Percentiles rank a stretch among this genome's conserved stretches.
phyloP scores from a whole-genome alignment of 805 yeast genomes.

The Cyberlindnera suaveolens region DNA sequence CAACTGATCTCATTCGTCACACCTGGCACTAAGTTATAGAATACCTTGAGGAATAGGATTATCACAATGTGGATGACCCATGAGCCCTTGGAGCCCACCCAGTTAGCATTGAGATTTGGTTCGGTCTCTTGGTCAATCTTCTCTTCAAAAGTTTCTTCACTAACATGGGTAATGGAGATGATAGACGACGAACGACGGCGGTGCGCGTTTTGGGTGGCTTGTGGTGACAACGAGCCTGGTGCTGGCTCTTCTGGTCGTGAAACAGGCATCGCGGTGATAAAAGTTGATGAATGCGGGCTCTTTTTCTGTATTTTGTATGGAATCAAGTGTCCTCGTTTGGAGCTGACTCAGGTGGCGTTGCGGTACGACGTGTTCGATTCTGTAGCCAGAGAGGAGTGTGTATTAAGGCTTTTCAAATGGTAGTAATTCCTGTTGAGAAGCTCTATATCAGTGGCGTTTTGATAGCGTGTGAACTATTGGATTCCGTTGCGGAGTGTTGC shows the following conservation, averaged over 20 bases:
- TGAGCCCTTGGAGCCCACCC: slow-evolving; percentile 96
- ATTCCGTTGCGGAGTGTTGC: too few relatives aligned
- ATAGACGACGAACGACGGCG: slow-evolving; percentile 83
- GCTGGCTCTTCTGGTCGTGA: slow-evolving; percentile 10
- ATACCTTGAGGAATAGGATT: slow-evolving; percentile 63
- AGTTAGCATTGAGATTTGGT: slow-evolving; percentile 88
- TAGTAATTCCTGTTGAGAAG: too few relatives aligned
- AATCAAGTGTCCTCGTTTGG: too few relatives aligned
- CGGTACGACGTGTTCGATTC: too few relatives aligned
- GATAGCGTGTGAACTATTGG: too few relatives aligned
- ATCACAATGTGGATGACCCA: slow-evolving; percentile 91
- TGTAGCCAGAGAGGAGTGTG: too few relatives aligned
- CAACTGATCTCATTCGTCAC: slow-evolving; percentile 79
- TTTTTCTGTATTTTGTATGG: too few relatives aligned
- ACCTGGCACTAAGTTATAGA: slow-evolving; percentile 77
- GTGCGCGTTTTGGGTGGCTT: slow-evolving; percentile 13
- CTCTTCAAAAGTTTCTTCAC: slow-evolving; percentile 88
- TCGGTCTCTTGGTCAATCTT: slow-evolving; percentile 84
- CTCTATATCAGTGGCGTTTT: too few relatives aligned
- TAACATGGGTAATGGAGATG: slow-evolving; percentile 86
- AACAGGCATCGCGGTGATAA: slow-evolving; percentile 1
- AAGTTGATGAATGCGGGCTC: not conserved
- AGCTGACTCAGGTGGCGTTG: too few relatives aligned
- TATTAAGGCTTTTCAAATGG: too few relatives aligned
- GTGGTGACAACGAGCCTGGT: slow-evolving; percentile 17